These are phyloP conservation scores for Exobasidium rhododendri DNA, from an alignment of 1,284 basidiomycete species.

Conservation along the genomic window DNA sequence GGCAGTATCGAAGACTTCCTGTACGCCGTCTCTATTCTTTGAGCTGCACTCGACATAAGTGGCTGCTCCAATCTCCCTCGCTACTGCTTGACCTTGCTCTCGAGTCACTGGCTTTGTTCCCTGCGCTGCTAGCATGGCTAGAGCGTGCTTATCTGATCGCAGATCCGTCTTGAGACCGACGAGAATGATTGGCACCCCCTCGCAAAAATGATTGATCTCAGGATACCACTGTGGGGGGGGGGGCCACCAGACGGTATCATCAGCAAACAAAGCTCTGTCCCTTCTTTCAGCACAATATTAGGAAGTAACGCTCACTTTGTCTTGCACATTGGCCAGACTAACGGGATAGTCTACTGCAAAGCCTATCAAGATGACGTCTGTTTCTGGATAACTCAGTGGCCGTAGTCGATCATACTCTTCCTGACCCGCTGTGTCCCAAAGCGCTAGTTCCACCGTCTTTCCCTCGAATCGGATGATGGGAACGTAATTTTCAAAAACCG, in stretches of 20 bases:
- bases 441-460: slow-evolving; percentile 84
- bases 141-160: slow-evolving; percentile 78
- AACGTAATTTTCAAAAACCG: slow-evolving; percentile 91
- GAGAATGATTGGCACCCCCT: slow-evolving; percentile 83
- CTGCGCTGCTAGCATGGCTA: slow-evolving; percentile 87
- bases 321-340: slow-evolving; percentile 86
- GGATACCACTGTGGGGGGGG: slow-evolving; percentile 87
- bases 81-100: slow-evolving; percentile 64
- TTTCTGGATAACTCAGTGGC: slow-evolving; percentile 91
- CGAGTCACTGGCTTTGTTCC: slow-evolving; percentile 77
- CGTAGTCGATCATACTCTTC: slow-evolving; percentile 95
- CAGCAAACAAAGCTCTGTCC: slow-evolving; percentile 6
- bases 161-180: slow-evolving; percentile 85
- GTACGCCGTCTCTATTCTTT: slow-evolving; percentile 81
- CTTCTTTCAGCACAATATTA: too few species aligned
- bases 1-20: slow-evolving; percentile 87
- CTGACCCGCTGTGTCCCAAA: slow-evolving; percentile 98
- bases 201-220: slow-evolving; percentile 95
- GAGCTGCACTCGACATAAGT: slow-evolving; percentile 89
- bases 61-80: slow-evolving; percentile 87
- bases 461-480: slow-evolving; percentile 83
- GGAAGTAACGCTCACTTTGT: slow-evolving; percentile 58
- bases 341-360: slow-evolving; percentile 97
- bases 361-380: slow-evolving; percentile 91
- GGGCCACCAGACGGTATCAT: slow-evolving; percentile 11